Evolutionary conservation across 2,329 filamentous ascomycete species (phyloP).

Genomic region (Pleomassaria siparia): DNA sequence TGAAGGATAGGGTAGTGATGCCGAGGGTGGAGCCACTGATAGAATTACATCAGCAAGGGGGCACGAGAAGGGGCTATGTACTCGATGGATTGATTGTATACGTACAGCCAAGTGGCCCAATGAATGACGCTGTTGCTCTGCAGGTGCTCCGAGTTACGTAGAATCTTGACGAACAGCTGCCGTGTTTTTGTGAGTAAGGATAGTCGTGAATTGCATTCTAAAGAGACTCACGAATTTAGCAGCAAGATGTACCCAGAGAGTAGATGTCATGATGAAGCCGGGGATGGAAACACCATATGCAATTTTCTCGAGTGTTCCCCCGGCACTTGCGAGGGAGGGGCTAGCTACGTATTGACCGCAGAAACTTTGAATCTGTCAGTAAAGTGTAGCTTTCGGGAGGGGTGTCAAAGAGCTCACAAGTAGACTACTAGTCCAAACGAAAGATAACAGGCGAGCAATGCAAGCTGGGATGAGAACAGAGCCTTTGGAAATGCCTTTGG

Average conservation of each 20-base stretch:
- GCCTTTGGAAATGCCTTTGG: not conserved
- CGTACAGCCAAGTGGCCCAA: not conserved
- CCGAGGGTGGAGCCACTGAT: not conserved
- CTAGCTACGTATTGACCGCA: not conserved
- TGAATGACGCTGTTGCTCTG: not conserved
- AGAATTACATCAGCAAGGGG: too few species aligned
- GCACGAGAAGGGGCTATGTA: too few species aligned
- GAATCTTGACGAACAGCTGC: not conserved
- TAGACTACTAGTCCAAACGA: not conserved
- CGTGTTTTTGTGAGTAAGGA: not conserved
- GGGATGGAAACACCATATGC: not conserved
- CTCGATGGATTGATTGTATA: not conserved
- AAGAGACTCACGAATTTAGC: not conserved
- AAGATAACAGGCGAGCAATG: not conserved
- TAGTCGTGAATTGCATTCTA: not conserved
- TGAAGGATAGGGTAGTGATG: not conserved
- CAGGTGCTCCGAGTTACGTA: not conserved
- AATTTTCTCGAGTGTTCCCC: not conserved
- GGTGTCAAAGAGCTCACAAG: not conserved
- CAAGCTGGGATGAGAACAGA: not conserved
- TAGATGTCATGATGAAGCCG: not conserved
- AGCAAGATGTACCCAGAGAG: not conserved
- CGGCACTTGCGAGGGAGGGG: not conserved
- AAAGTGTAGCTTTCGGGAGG: not conserved
- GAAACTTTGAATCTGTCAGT: not conserved